Evolutionary conservation across 495 filamentous ascomycete genomes (phyloP).

Genomic region (Talaromyces trachyspermus): DNA sequence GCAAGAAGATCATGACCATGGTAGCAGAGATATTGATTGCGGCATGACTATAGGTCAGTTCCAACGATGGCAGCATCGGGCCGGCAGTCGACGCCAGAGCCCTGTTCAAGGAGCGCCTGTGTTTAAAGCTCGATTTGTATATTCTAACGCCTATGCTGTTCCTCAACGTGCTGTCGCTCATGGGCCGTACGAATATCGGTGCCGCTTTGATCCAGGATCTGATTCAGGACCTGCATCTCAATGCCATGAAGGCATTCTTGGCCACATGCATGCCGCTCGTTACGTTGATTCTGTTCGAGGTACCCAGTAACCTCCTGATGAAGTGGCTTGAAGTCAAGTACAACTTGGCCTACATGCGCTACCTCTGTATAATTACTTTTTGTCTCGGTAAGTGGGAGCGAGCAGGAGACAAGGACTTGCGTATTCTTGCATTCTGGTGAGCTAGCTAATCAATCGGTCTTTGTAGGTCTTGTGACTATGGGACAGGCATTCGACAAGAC

Average conservation of each 20-base stretch:
- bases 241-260: not conserved
- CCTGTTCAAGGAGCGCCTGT: not conserved
- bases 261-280: not conserved
- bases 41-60: not conserved
- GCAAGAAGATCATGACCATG: not conserved
- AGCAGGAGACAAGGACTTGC: no score
- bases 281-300: not conserved
- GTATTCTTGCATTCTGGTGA: no score
- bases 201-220: not conserved
- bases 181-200: not conserved
- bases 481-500: slow-evolving; percentile 1
- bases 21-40: not conserved
- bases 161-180: not conserved
- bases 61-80: not conserved
- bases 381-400: not conserved
- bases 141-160: not conserved
- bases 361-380: not conserved
- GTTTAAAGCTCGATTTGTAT: not conserved
- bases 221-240: not conserved
- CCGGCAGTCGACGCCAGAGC: not conserved
- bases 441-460: not conserved
- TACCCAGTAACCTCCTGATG: not conserved
- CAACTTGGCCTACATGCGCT: not conserved
- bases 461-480: not conserved
- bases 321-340: not conserved